Percentiles rank a stretch among this genome's conserved stretches.
Conservation (phyloP, 495 filamentous ascomycete genomes). For the Acidiella bohemica region DNA sequence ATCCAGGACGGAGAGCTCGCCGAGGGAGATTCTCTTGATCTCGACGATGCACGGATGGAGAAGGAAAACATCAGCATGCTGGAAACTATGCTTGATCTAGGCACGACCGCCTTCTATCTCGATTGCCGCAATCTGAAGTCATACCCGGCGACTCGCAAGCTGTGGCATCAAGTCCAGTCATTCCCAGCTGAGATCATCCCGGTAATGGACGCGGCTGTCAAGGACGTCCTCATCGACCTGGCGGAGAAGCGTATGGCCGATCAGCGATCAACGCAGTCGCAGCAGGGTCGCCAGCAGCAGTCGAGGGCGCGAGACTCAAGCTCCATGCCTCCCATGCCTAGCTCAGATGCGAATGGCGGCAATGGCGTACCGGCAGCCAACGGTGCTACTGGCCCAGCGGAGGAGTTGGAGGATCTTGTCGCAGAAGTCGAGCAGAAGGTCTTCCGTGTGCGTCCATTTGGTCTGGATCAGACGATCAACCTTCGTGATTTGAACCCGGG, state of each 20-base stretch:
- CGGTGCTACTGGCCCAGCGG: constrained; percentile 5
- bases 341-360: constrained; percentile 50
- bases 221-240: constrained; percentile 85
- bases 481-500: constrained; percentile 90
- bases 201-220: constrained; percentile 86
- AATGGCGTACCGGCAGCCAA: constrained; percentile 14
- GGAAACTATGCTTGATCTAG: constrained; percentile 78
- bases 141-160: constrained; percentile 79
- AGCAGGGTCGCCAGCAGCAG: constrained; percentile 36
- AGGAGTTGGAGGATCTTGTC: constrained; percentile 46
- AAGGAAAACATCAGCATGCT: constrained; percentile 77
- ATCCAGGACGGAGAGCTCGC: constrained; percentile 72
- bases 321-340: constrained; percentile 61
- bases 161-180: constrained; percentile 86
- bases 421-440: constrained; percentile 51
- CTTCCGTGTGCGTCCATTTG: constrained; percentile 81
- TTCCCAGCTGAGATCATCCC: constrained; percentile 95
- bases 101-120: constrained; percentile 69
- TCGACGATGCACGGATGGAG: constrained; percentile 41
- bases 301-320: constrained; percentile 37
- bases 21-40: constrained; percentile 44
- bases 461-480: constrained; percentile 76
- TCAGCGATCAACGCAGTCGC: constrained; percentile 39
- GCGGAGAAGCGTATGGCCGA: constrained; percentile 60
- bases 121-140: constrained; percentile 82